Percentiles rank a stretch among this genome's conserved stretches.
These are phyloP conservation scores for Scutellaria minor DNA, from an alignment of 257 asterid species.

Conservation along the genomic window DNA sequence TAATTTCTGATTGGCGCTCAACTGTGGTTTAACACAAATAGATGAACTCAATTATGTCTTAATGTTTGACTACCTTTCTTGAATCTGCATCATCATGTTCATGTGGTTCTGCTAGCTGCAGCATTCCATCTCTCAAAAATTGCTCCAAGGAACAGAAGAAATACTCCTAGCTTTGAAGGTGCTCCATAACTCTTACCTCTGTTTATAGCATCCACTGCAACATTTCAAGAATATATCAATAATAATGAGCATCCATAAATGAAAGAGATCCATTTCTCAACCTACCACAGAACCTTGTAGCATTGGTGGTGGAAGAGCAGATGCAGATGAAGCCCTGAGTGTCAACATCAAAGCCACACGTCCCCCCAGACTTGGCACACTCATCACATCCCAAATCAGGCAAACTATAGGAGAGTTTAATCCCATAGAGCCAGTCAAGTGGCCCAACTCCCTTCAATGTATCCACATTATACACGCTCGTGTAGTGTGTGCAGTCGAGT, in stretches of 20 bases:
- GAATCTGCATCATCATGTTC: too few species aligned
- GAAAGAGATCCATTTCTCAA: too few species aligned
- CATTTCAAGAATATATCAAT: neutral
- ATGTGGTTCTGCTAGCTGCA: too few species aligned
- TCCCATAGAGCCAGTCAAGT: constrained; percentile 86
- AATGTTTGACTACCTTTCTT: too few species aligned
- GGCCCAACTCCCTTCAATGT: constrained; percentile 66
- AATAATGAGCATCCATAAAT: neutral
- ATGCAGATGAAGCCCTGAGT: constrained; percentile 70
- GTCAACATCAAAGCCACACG: constrained; percentile 90
- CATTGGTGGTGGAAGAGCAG: constrained; percentile 60
- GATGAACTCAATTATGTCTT: too few species aligned
- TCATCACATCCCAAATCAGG: constrained; percentile 77
- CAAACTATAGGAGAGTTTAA: constrained; percentile 56
- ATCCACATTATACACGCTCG: constrained; percentile 76
- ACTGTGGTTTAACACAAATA: too few species aligned
- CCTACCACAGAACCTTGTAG: constrained; percentile 79
- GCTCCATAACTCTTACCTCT: constrained; percentile 35
- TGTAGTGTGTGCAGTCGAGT: constrained; percentile 86
- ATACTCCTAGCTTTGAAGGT: constrained; percentile 34
- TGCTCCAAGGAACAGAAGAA: constrained; percentile 35
- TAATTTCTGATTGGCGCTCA: too few species aligned
- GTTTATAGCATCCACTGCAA: constrained; percentile 43
- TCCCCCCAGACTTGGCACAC: constrained; percentile 72
- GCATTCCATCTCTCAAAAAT: neutral